Evolutionary conservation across 1,139 yeast genomes (phyloP), one percentile per base, ranked within the genome.

Genomic region (Yamadazyma membranifaciens): DNA sequence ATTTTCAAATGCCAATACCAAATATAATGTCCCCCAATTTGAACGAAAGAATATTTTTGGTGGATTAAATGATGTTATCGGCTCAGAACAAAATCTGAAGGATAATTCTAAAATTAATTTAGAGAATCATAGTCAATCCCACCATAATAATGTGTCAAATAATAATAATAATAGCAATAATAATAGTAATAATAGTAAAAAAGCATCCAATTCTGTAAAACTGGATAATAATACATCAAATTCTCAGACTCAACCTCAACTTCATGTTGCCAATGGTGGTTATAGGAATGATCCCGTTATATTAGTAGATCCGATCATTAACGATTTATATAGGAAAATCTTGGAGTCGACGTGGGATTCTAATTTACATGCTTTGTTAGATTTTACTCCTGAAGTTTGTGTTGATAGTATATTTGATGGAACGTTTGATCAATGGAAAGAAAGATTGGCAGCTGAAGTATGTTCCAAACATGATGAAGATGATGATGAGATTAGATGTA

Each of bases 311-410:
- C 83, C 83, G 0, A 63, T 78, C 1, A 69, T 82, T 9, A 68
- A 70, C 40, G 68, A 67, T 38, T 60, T 85, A 12, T 77, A 83
- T 51, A 76, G 80, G 45, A 78, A 77, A 49, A 78, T 88, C 1
- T 75, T 83, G 52, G 82, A 83, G 43, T 72, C 85, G 31, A 76
- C 87, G 0, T 88, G 96, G 95, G 89, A 85, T 52, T 80, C 83
- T 1, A 78, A 83, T 43, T 83, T 88, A 26, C 64, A 64, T 39
- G 52, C 57, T 2, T 51, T 72, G 12, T 80, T 87, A 38, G 92
- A 85, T 47, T 78, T 75, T 45, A 71, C 84, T 9, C 95, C 96
- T 0, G 76, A 77, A 37, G 84, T 80, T 42, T 80, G 92, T 48
- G 73, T 89, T 9, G 80, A 81, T 33, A 95, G 87, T 57, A 84